phyloP scores from a whole-genome alignment of 306 rosid genomes.

The Sicyos baderoa region DNA sequence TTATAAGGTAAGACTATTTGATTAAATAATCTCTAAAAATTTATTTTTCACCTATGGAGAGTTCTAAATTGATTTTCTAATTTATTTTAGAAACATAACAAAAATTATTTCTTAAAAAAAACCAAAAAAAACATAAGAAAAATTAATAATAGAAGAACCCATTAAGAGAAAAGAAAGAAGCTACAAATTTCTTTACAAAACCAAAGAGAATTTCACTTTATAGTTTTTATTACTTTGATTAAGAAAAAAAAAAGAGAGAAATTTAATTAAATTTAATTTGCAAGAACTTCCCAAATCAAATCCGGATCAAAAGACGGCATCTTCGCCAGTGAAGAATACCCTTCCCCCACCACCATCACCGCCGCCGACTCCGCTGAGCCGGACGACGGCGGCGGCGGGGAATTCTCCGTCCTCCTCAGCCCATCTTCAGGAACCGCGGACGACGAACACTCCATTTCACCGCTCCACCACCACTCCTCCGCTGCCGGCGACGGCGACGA shows the following conservation, averaged over 20 bases:
- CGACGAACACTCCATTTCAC: conserved; percentile 46
- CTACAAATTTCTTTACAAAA: neutral
- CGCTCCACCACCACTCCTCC: conserved; percentile 30
- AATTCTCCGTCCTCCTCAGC: too few relatives aligned
- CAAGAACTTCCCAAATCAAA: conserved; percentile 89
- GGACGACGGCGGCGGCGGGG: too few relatives aligned
- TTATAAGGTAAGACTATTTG: too few relatives aligned
- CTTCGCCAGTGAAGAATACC: conserved; percentile 57
- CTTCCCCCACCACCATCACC: conserved; percentile 35
- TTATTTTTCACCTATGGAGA: too few relatives aligned
- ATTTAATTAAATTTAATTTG: conserved; percentile 42
- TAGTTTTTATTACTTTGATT: neutral
- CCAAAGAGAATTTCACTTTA: neutral
- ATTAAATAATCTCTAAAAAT: too few relatives aligned
- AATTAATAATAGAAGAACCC: too few relatives aligned
- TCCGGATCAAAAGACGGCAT: conserved; percentile 91
- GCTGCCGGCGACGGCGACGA: neutral
- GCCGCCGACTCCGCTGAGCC: conserved; percentile 8
- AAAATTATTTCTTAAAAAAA: too few relatives aligned
- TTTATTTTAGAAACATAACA: too few relatives aligned
- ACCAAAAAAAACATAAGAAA: too few relatives aligned
- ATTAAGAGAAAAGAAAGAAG: neutral
- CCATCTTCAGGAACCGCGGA: conserved; percentile 32
- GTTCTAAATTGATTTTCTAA: too few relatives aligned
- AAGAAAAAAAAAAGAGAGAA: neutral